Evolutionary conservation across 1,284 basidiomycete species (phyloP), one percentile per base, ranked within the genome.

Genomic region (Athelia psychrophila): DNA sequence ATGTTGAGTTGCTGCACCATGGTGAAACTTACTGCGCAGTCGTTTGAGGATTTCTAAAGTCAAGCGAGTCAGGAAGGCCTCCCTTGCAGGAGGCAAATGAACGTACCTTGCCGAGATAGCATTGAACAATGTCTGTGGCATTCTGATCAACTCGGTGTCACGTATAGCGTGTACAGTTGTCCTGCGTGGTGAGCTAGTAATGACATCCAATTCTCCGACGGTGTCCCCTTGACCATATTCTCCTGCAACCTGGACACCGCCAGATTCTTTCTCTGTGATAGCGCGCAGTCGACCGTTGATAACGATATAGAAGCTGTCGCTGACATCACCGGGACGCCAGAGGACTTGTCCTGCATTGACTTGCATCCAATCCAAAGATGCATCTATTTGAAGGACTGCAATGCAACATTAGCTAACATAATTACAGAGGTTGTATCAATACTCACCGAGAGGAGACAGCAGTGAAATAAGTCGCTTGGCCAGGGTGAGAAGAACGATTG

Each of bases 361-460:
- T 68, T 98, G 95, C 81, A 95, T 91, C 96, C 96, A 99, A 65
- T 99, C 96, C 54, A 99, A 77, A 0, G 95, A 95, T 1, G 95
- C 90, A 67, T 99, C 96, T 55, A 99, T 97, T 64, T 99, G 96
- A 13, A 98, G 76, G 9, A 99, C 95, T 93, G 55, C 27, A 47
- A 19, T n/a, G 47, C 53, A 46, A 3, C 22, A 46, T 57, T 38
- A 30, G 50, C 58, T 48, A 35, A 12, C 24, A 42, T 30, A 25
- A 30, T 49, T 4, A 24, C 5, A 24, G 10, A 44, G 1, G 16
- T 44, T 18, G 10, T 15, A 47, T 44, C 12, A 12, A 19, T 38
- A 61, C 75, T 50, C 64, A 93, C 92, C 82, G 22, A 98, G 78
- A 3, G 97, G 95, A 2, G 95, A 97, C 1, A 99, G 77, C 53